Percentiles rank a stretch among this genome's conserved stretches.
phyloP scores from a whole-genome alignment of 257 asterid genomes.

The Solanum gracilifrons region DNA sequence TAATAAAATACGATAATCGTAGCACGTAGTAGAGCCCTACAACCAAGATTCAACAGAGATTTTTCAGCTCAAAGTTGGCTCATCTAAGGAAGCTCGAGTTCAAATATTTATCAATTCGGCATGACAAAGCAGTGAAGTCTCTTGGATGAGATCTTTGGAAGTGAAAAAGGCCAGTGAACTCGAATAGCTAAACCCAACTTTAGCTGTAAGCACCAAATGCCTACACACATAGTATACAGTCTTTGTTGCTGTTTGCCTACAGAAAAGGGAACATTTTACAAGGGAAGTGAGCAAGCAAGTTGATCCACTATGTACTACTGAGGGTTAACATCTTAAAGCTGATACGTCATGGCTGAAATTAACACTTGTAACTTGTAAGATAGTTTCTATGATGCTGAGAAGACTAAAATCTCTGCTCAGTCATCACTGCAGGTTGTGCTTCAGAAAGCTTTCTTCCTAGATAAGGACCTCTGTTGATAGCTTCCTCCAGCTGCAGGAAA shows the following conservation, averaged over 20 bases:
- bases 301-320: background rate
- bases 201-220: background rate
- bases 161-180: background rate
- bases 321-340: background rate
- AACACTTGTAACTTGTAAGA: background rate
- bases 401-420: conserved; percentile 70
- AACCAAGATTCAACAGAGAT: background rate
- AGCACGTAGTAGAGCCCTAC: background rate
- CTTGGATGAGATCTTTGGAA: background rate
- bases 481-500: conserved; percentile 59
- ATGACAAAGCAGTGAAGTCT: background rate
- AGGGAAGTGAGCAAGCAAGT: background rate
- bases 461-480: conserved; percentile 81
- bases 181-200: background rate
- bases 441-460: conserved; percentile 44
- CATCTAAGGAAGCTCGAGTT: background rate
- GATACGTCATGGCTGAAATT: background rate
- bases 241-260: background rate
- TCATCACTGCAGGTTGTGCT: conserved; percentile 71
- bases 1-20: background rate
- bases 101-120: background rate
- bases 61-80: background rate
- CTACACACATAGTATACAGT: background rate
- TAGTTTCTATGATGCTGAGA: background rate
- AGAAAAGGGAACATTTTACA: background rate